Percentiles rank a stretch among this genome's conserved stretches.
Conservation (phyloP, 441 rosid species). For the Mallotus repandus region DNA sequence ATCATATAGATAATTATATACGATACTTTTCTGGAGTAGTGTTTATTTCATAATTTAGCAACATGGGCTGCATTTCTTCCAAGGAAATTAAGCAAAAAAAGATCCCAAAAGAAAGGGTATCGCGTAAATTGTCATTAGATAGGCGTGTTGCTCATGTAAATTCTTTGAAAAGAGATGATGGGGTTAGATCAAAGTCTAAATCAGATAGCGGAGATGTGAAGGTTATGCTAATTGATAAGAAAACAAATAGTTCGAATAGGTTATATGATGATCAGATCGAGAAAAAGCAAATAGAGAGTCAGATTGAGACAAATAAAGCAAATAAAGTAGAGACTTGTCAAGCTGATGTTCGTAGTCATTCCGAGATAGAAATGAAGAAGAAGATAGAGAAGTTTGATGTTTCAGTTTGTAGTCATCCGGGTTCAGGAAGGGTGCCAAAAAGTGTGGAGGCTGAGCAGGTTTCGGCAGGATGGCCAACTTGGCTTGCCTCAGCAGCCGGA, state of each 20-base stretch:
- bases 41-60: not conserved
- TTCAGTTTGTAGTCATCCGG: slow-evolving; percentile 32
- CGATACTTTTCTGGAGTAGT: too few species aligned
- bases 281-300: slow-evolving; percentile 9
- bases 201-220: slow-evolving; percentile 44
- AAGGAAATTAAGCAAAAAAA: slow-evolving; percentile 45
- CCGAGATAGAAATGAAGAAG: slow-evolving; percentile 32
- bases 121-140: slow-evolving; percentile 50
- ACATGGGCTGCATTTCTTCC: slow-evolving; percentile 82
- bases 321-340: slow-evolving; percentile 41
- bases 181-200: slow-evolving; percentile 38
- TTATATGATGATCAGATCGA: slow-evolving; percentile 44
- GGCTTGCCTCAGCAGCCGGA: slow-evolving; percentile 79
- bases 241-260: slow-evolving; percentile 41
- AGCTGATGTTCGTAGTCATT: slow-evolving; percentile 14
- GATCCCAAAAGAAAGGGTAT: slow-evolving; percentile 45
- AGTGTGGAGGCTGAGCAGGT: slow-evolving; percentile 55
- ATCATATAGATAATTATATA: not conserved
- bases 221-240: slow-evolving; percentile 55
- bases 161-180: slow-evolving; percentile 58
- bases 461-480: slow-evolving; percentile 87
- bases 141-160: slow-evolving; percentile 46
- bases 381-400: slow-evolving; percentile 36
- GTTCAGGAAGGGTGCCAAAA: slow-evolving; percentile 40
- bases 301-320: slow-evolving; percentile 30